Percentiles rank a stretch among this genome's conserved stretches.
These are phyloP conservation scores for Leishmania braziliensis DNA, from an alignment of 208 protist genomes.

Conservation along the genomic window DNA sequence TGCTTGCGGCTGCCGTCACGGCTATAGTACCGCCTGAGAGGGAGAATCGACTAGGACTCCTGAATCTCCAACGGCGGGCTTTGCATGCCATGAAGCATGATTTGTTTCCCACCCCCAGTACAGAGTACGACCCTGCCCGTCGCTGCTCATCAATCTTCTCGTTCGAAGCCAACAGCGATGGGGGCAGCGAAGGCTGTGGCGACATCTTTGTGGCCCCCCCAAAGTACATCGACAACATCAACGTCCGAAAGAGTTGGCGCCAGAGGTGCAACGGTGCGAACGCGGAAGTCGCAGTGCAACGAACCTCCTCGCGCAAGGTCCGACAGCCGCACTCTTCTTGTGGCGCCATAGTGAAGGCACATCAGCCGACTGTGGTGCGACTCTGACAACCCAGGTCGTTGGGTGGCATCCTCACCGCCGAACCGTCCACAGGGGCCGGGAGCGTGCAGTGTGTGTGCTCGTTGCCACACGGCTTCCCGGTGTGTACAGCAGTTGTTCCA, in stretches of 20 bases:
- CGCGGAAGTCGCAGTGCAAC: neutral
- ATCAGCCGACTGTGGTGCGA: conserved; percentile 1
- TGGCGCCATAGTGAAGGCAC: neutral
- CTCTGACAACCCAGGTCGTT: conserved; percentile 46
- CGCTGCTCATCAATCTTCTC: neutral
- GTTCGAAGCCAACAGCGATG: neutral
- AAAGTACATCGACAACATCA: neutral
- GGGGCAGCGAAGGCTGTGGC: neutral
- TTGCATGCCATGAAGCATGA: neutral
- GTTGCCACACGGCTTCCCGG: conserved; percentile 66
- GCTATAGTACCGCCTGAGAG: neutral
- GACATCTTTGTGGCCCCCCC: conserved; percentile 10
- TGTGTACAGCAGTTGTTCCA: conserved; percentile 74
- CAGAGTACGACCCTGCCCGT: neutral
- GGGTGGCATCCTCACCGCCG: conserved; percentile 3
- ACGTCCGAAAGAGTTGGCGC: neutral
- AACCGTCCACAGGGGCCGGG: neutral
- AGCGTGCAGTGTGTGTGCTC: conserved; percentile 43
- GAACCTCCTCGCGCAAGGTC: neutral
- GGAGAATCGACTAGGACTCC: neutral
- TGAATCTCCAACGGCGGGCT: neutral
- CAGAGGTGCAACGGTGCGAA: neutral
- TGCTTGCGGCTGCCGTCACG: neutral
- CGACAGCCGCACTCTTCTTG: too few species aligned
- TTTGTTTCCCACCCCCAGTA: conserved; percentile 1